These are phyloP conservation scores for Diaporthe sp. DNA, from an alignment of 2,329 filamentous ascomycete genomes.

Conservation along the genomic window DNA sequence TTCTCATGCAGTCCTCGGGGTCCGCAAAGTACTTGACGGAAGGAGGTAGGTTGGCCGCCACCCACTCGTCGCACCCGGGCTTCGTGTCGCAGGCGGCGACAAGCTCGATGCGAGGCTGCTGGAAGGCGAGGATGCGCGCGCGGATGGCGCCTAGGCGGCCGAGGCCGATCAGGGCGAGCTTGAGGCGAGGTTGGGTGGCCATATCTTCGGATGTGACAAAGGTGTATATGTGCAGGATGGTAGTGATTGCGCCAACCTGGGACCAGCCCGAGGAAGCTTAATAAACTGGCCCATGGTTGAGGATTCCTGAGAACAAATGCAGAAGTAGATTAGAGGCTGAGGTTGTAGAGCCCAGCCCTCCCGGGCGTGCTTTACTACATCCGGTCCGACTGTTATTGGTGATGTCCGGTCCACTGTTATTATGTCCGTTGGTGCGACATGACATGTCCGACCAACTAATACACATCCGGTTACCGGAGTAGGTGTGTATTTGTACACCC, in stretches of 20 bases:
- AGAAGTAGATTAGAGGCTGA: not conserved
- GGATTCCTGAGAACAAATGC: not conserved
- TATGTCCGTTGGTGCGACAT: not conserved
- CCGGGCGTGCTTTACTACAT: not conserved
- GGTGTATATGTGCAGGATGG: not conserved
- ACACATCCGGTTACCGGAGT: not conserved
- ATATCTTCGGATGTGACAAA: not conserved
- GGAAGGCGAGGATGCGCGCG: conserved; percentile 46
- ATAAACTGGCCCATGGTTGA: not conserved
- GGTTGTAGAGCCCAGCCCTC: not conserved
- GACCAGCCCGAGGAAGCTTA: not conserved
- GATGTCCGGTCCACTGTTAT: not conserved
- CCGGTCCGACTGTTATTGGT: not conserved
- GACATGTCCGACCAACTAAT: not conserved
- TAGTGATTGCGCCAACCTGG: not conserved
- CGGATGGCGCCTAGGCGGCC: conserved; percentile 45
- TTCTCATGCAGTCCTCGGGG: conserved; percentile 43
- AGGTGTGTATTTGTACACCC: no score
- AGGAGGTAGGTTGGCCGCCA: conserved; percentile 43
- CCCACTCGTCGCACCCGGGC: conserved; percentile 45
- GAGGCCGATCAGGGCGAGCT: conserved; percentile 41
- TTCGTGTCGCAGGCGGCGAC: conserved; percentile 48
- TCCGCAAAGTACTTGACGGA: conserved; percentile 12
- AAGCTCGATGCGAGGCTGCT: conserved; percentile 48
- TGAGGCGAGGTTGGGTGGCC: conserved; percentile 23